Base-by-base conservation (phyloP, 2,329 filamentous ascomycete species). In the Xylariales sp. region DNA sequence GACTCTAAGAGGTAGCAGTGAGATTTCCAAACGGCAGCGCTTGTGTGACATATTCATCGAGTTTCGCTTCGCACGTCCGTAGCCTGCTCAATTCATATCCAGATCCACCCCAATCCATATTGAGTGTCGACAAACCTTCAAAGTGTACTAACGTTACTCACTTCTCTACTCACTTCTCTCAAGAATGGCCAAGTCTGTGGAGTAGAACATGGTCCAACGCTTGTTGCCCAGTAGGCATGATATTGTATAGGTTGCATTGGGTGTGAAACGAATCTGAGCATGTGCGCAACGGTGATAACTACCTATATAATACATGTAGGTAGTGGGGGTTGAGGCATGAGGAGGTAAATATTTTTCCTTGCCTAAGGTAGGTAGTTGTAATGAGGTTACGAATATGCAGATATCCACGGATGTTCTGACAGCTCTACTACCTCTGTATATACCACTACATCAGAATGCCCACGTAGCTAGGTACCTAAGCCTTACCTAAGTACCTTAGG, bases 1-100 rank as follows among this genome's bases (percentile, higher is more conserved):
- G 23, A 32, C 36, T 16, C 7, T 16, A 58, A 53, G 53, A 58
- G 53, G 46, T 32, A 53, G 57, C 14, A 5, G 48, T 45, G 32
- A 34, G 16, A 34, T 16, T 34, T 46, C 16, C 7, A 18, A n/a
- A 5, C 12, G 6, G 3, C 32, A 32, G 53, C 36, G 30, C 52
- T 55, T 18, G 23, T 41, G 34, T 28, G 18, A 14, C 18, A 28
- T n/a, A 8, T 18, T 28, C n/a, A 30, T 43, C 8, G 1, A 56
- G 23, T 46, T 28, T 36, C 57, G 2, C 23, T 28, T 61, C 28
- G 18, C 32, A 43, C 8, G 23, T n/a, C 55, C 9, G 28, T 34
- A n/a, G 14, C 28, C 10, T 52, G 3, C 23, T 65, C 14, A 43
- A 7, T 41, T 41, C 18, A 30, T 18, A 30, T 39, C 32, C 10